Evolutionary conservation across 192 early-diverging fungal genomes (phyloP), one percentile per base, ranked within the genome.

Genomic region (Pilobolus umbonatus): DNA sequence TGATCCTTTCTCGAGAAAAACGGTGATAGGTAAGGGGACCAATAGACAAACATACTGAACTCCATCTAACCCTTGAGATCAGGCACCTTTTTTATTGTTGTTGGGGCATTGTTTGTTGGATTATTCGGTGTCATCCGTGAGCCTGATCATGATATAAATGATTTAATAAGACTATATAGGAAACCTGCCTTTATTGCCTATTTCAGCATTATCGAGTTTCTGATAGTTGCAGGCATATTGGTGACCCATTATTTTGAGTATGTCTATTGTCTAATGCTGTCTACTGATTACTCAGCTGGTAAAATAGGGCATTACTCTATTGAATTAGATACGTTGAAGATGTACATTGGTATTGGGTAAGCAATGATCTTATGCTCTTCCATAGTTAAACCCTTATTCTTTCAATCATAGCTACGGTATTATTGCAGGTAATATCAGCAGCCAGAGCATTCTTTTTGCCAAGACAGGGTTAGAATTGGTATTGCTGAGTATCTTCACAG

Each of bases 71-170:
- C 79, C 70, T 32, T 2, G 36, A 2, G 47, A 34, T 53, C 80
- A 72, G 88, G 87, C 30, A 90, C 88, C 5, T 36, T 84, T 46
- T 57, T 88, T 24, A 87, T 88, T 51, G 54, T 83, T 3, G 44
- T 84, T 44, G 88, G 88, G 11, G 81, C 85, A 28, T 61, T 80
- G 31, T 70, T 83, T 32, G 80, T 90, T 39, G 85, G 82, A 21
- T 51, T 80, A 19, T 90, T 90, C 76, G 88, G 88, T 26, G 81
- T 87, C 2, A 82, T 90, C 26, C 80, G 82, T n/a, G 85, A 86
- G 67, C 85, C 87, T 5, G 77, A 72, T 39, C 81, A 88, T 45
- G 80, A 78, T 22, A 77, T 90, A 25, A 75, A 79, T 32, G 79
- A 87, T 47, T 63, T 90, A 46, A 78, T 90, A 22, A 57, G 60